Evolutionary conservation across 2,329 filamentous ascomycete species (phyloP), one percentile per base, ranked within the genome.

Genomic region (Fusarium austroafricanum): DNA sequence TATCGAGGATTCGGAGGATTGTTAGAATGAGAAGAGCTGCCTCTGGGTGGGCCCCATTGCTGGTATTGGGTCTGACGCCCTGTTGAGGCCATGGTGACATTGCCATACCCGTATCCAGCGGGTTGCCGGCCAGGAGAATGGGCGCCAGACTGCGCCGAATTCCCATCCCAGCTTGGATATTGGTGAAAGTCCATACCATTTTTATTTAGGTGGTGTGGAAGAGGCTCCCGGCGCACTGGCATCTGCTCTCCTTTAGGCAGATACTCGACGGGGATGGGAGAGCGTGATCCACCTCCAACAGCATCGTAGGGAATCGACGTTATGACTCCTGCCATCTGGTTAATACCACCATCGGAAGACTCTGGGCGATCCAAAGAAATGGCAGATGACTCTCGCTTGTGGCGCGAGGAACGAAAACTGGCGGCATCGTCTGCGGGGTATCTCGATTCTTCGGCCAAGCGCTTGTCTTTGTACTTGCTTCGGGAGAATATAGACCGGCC

Each of bases 261-360:
- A 75, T 92, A 92, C 44, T 96, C 92, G 74, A 92, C 84, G 38
- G 90, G 81, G 60, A 93, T 86, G 7, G 93, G 91, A 23, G 89
- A 90, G 75, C 88, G 89, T 47, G 86, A 86, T 77, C 92, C 91
- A 55, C 86, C 77, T 50, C 85, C 77, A 29, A 90, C 84, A 73
- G 83, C 89, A 72, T 97, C 92, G 82, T 96, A 97, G 31, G 94
- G 93, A 68, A 97, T 94, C 28, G 92, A 91, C 33, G 93, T 93
- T 75, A 97, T 93, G 60, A 95, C 88, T 60, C 93, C 94, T 33
- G 93, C 90, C 76, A 89, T 90, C 82, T 90, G 89, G 75, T 91
- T 91, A 64, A 94, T 81, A 61, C 88, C 89, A 62, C 85, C 81
- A 47, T 90, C 90, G 72, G 89, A 84, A 46, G 89, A 87, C 67